Evolutionary conservation across 1,284 basidiomycete species (phyloP).

Genomic region (Cryptococcus hybrid): DNA sequence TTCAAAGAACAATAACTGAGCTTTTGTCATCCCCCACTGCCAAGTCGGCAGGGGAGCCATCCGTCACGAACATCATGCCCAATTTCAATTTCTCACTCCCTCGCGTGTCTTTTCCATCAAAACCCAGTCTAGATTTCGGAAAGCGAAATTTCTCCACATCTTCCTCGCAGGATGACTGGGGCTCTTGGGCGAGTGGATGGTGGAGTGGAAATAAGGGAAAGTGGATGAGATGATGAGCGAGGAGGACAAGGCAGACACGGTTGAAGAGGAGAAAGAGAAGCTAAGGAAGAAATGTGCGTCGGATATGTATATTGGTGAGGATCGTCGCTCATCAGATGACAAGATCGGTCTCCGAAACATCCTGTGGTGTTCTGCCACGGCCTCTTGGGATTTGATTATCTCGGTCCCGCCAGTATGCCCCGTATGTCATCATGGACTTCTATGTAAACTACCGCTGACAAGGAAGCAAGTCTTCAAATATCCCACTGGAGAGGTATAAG

Average conservation of each 20-base stretch:
- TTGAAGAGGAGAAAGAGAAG: constrained; percentile 57
- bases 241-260: constrained; percentile 59
- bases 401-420: constrained; percentile 37
- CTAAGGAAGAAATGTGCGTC: constrained; percentile 69
- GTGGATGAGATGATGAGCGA: constrained; percentile 60
- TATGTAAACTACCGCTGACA: constrained; percentile 39
- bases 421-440: constrained; percentile 8
- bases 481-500: constrained; percentile 80
- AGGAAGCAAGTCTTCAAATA: constrained; percentile 69
- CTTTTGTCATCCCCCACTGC: constrained; percentile 17
- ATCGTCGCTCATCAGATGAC: background rate
- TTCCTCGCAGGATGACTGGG: constrained; percentile 26
- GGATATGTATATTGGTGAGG: background rate
- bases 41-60: background rate
- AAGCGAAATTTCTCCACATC: constrained; percentile 24
- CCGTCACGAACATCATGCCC: constrained; percentile 10
- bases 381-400: constrained; percentile 74
- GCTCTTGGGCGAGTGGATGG: constrained; percentile 35
- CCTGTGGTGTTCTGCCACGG: constrained; percentile 94
- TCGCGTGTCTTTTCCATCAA: constrained; percentile 9
- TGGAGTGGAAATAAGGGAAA: constrained; percentile 54
- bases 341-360: constrained; percentile 66
- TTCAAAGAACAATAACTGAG: constrained; percentile 44
- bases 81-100: constrained; percentile 14
- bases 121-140: constrained; percentile 9